A percentile compares a stretch with the other conserved stretches of the same genome.
phyloP scores from a whole-genome alignment of 2,329 filamentous ascomycete genomes.

The Aspergillus oerlinghausenensis region DNA sequence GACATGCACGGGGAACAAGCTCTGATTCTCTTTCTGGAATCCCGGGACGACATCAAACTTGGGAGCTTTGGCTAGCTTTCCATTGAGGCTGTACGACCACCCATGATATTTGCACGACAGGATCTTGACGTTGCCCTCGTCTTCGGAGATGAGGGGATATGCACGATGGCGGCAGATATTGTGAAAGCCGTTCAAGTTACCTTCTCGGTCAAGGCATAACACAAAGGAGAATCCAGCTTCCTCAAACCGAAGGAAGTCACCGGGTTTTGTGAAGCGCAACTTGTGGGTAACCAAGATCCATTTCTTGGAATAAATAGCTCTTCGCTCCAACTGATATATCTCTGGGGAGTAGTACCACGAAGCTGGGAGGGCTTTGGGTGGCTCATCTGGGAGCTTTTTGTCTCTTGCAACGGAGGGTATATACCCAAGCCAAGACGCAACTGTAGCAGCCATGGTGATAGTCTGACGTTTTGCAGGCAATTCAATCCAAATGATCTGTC shows the following conservation, averaged over 20 bases:
- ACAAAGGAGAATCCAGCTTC: constrained; percentile 56
- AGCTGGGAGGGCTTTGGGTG: constrained; percentile 37
- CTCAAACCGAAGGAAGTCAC: constrained; percentile 54
- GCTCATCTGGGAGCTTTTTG: background rate
- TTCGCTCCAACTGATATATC: constrained; percentile 50
- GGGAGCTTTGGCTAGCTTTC: constrained; percentile 21
- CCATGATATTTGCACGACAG: constrained; percentile 22
- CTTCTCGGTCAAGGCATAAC: constrained; percentile 45
- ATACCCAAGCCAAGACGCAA: background rate
- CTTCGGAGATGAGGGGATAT: constrained; percentile 50
- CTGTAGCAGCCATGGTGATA: background rate
- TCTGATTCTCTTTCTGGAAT: constrained; percentile 16
- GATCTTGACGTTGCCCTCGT: constrained; percentile 43
- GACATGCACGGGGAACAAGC: constrained; percentile 16
- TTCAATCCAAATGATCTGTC: background rate
- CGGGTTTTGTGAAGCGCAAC: constrained; percentile 46
- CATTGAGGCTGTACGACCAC: constrained; percentile 23
- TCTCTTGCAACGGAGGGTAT: background rate
- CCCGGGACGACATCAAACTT: constrained; percentile 17
- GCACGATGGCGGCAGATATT: constrained; percentile 58
- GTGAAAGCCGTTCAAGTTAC: constrained; percentile 54
- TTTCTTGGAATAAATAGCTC: constrained; percentile 53
- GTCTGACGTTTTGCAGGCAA: background rate
- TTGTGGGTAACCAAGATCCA: constrained; percentile 31
- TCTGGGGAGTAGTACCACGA: constrained; percentile 40